phyloP scores from a whole-genome alignment of 2,329 filamentous ascomycete species.

The Ceratocystis variospora region DNA sequence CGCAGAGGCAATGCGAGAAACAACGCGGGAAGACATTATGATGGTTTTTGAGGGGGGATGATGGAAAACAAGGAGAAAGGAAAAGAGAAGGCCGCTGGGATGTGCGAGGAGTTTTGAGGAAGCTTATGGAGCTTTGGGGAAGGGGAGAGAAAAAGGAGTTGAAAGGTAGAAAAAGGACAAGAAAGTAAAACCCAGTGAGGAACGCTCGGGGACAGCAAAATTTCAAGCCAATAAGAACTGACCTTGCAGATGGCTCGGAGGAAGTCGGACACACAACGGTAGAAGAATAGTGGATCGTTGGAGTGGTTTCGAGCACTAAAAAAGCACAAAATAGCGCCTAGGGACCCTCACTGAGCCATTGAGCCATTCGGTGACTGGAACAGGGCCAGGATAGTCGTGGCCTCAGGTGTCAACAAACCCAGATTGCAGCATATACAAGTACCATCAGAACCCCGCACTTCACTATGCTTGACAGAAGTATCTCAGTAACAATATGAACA shows the following conservation, averaged over 20 bases:
- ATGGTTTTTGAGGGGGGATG: constrained; percentile 18
- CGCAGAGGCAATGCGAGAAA: constrained; percentile 20
- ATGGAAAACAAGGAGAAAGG: constrained; percentile 20
- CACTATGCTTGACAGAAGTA: constrained; percentile 13
- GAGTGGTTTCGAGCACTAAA: constrained; percentile 14
- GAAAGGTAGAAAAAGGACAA: constrained; percentile 18
- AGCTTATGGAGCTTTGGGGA: constrained; percentile 20
- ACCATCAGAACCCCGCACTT: constrained; percentile 18
- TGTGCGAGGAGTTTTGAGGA: constrained; percentile 20
- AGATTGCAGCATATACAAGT: constrained; percentile 14
- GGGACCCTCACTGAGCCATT: neutral
- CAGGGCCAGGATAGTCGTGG: constrained; percentile 15
- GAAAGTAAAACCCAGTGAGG: constrained; percentile 20
- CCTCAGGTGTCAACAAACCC: constrained; percentile 18
- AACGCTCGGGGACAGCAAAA: constrained; percentile 20
- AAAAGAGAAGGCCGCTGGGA: constrained; percentile 20
- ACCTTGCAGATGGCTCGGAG: constrained; percentile 19
- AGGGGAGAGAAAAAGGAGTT: constrained; percentile 20
- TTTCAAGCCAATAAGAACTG: constrained; percentile 20
- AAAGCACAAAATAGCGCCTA: constrained; percentile 14
- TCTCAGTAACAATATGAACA: constrained; percentile 9
- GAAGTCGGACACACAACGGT: constrained; percentile 20
- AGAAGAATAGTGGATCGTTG: constrained; percentile 19
- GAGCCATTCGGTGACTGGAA: too few relatives aligned
- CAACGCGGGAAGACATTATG: constrained; percentile 20